Conservation (phyloP, 2,329 filamentous ascomycete species). For the Endothia cerciana region DNA sequence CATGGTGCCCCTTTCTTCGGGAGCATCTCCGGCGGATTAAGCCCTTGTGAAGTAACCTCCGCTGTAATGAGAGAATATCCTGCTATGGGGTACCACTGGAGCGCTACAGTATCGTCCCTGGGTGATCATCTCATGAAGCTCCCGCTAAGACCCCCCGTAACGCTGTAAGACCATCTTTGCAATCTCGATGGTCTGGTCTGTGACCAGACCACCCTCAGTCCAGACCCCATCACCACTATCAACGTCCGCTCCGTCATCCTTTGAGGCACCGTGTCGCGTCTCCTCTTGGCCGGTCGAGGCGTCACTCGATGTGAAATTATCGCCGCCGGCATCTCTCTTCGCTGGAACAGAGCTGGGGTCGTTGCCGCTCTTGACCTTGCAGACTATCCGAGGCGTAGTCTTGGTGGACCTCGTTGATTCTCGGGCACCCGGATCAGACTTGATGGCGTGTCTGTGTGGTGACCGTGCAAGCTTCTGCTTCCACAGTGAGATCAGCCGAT, state of each 20-base stretch:
- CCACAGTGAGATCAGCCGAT: background rate
- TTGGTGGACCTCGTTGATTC: background rate
- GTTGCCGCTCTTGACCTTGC: too few relatives aligned
- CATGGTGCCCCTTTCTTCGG: too few relatives aligned
- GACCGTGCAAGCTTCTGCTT: background rate
- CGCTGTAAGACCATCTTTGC: background rate
- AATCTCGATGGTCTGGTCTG: background rate
- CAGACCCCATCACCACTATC: background rate
- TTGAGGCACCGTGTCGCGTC: too few relatives aligned
- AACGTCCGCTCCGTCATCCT: background rate
- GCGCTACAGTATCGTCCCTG: background rate
- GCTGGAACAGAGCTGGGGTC: too few relatives aligned
- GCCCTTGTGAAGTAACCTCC: too few relatives aligned
- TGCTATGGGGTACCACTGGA: too few relatives aligned
- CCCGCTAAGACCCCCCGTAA: background rate
- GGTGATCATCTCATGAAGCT: background rate
- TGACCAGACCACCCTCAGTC: background rate
- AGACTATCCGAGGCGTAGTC: background rate
- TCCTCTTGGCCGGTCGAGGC: too few relatives aligned
- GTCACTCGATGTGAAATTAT: too few relatives aligned
- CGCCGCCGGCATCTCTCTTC: too few relatives aligned
- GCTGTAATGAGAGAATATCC: too few relatives aligned
- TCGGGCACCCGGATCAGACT: background rate
- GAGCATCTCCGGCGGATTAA: too few relatives aligned
- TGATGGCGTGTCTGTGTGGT: background rate